Conservation (phyloP, 495 filamentous ascomycete genomes). For the Aspergillus taichungensis region DNA sequence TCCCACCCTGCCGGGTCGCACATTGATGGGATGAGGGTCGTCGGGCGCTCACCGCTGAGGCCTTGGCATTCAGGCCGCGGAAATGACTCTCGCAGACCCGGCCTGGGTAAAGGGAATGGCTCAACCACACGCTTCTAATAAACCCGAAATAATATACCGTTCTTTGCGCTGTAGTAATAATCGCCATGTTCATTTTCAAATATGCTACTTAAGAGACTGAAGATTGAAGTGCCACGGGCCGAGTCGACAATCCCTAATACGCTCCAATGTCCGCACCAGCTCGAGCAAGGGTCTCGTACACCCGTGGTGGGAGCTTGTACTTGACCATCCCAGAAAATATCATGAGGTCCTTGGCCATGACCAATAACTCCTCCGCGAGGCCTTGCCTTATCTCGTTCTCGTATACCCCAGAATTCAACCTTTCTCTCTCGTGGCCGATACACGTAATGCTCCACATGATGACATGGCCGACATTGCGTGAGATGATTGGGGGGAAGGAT, state of each 20-base stretch:
- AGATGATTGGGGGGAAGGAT: slow-evolving; percentile 61
- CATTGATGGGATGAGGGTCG: too few species aligned
- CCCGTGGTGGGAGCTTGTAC: slow-evolving; percentile 66
- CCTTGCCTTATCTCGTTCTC: slow-evolving; percentile 63
- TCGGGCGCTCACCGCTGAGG: too few species aligned
- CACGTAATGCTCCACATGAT: slow-evolving; percentile 88
- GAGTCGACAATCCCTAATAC: slow-evolving; percentile 26
- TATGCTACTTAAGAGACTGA: too few species aligned
- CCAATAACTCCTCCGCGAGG: slow-evolving; percentile 61
- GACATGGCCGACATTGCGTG: slow-evolving; percentile 77
- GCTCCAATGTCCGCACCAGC: slow-evolving; percentile 62
- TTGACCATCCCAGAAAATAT: slow-evolving; percentile 90
- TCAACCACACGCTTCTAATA: too few species aligned
- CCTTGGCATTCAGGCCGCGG: too few species aligned
- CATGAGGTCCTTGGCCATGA: slow-evolving; percentile 78
- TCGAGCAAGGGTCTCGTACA: slow-evolving; percentile 74
- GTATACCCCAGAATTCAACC: slow-evolving; percentile 54
- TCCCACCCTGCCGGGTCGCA: too few species aligned
- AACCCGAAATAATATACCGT: too few species aligned
- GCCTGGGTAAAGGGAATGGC: too few species aligned
- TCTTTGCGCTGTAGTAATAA: too few species aligned
- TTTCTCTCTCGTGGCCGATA: slow-evolving; percentile 65
- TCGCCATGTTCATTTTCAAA: too few species aligned
- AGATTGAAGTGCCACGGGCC: neutral
- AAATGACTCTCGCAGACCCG: too few species aligned